Evolutionary conservation across 805 yeast species (phyloP), one percentile per base, ranked within the genome.

Genomic region (Candida sithepensis): DNA sequence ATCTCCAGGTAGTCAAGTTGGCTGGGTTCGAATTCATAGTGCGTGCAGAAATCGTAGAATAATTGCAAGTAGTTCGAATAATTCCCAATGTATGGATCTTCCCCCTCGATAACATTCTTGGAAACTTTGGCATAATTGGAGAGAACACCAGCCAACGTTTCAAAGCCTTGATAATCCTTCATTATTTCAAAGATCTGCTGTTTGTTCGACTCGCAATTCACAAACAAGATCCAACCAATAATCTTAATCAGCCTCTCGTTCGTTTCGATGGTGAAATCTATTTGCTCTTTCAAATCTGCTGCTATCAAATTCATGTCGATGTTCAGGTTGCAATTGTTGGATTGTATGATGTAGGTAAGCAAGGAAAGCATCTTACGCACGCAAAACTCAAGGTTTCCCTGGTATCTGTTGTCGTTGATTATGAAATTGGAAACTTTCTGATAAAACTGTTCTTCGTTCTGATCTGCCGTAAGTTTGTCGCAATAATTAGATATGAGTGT

Each of bases 41-140:
- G 73, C 51, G 76, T 72, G 60, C 85, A 75, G 51, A 81, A 61
- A 54, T 81, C 84, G 59, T 71, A 82, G 44, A 81, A 55, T 19
- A 84, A 62, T 53, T 78, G 82, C 58, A 82, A 59, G 48, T 75
- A 66, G 40, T 58, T 58, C 1, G 53, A 46, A 44, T 65, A 68
- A 16, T 50, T 57, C 2, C 30, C 14, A 3, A 50, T 46, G 36
- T 49, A 60, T n/a, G 60, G 60, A 41, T 63, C 65, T 4, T 52
- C 57, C 28, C 49, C 50, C 14, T 74, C 59, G 2, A 69, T 70
- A 9, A 60, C 58, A 36, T 74, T 71, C 1, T 78, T 78, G 21
- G 77, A 55, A 20, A 65, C 46, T 2, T 52, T 52, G 18, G 51
- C 43, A 44, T 62, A 65, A 43, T 65, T 62, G 18, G 59, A 47